Evolutionary conservation across 345 rosid species (phyloP).

Genomic region (Hibiscus syriacus): DNA sequence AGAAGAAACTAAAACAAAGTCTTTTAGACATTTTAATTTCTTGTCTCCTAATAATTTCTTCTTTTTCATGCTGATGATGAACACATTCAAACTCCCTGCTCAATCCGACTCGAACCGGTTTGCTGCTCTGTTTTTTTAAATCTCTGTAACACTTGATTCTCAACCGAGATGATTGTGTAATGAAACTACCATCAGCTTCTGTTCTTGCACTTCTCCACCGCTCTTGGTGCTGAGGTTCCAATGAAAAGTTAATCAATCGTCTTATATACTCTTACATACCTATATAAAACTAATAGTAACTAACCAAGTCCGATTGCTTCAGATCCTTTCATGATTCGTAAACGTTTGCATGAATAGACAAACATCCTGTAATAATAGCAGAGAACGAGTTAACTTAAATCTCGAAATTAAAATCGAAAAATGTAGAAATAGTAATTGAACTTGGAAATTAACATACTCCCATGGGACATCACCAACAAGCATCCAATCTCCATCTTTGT

Average conservation of each 20-base stretch:
- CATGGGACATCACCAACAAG: constrained; percentile 93
- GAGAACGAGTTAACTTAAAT: not conserved
- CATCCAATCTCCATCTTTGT: constrained; percentile 95
- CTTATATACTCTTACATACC: not conserved
- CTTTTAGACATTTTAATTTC: constrained; percentile 17
- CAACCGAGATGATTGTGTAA: not conserved
- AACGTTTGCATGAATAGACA: constrained; percentile 69
- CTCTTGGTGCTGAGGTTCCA: constrained; percentile 55
- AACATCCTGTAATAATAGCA: constrained; percentile 41
- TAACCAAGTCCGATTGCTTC: constrained; percentile 84
- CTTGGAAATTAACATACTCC: constrained; percentile 41
- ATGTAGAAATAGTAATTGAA: not conserved
- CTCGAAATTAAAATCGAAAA: not conserved
- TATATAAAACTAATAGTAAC: constrained; percentile 5
- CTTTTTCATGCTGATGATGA: not conserved
- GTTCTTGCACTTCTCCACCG: constrained; percentile 72
- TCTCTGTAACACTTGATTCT: not conserved
- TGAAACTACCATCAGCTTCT: constrained; percentile 43
- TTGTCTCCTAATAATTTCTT: not conserved
- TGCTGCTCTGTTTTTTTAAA: constrained; percentile 10
- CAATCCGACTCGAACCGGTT: constrained; percentile 43
- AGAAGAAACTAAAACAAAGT: constrained; percentile 9
- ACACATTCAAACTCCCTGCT: constrained; percentile 47
- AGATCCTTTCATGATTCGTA: constrained; percentile 73
- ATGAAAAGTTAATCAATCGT: not conserved